A percentile compares a stretch with the other conserved stretches of the same genome.
These are phyloP conservation scores for Cryptosporidium tyzzeri DNA, from an alignment of 169 alveolate genomes.

Conservation along the genomic window DNA sequence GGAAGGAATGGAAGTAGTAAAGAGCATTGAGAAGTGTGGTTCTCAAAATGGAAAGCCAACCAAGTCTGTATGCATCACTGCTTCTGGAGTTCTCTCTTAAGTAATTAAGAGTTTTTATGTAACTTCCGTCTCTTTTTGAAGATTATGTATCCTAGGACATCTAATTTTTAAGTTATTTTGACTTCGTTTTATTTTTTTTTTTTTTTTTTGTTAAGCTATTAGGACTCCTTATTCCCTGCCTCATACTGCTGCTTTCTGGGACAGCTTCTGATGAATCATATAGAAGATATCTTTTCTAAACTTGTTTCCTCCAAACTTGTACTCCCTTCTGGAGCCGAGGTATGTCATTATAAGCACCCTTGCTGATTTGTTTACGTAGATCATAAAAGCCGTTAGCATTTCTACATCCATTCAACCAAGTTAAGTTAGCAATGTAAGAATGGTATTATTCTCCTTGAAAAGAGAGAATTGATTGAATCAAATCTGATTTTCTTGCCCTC, in stretches of 20 bases:
- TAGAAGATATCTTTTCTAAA: neutral
- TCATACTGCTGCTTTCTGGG: neutral
- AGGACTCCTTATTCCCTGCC: neutral
- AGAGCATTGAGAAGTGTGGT: conserved; percentile 92
- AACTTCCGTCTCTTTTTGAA: neutral
- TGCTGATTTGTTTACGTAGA: neutral
- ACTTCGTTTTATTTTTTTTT: neutral
- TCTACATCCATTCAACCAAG: neutral
- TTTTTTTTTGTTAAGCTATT: neutral
- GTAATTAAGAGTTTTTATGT: neutral
- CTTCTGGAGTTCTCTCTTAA: conserved; percentile 89
- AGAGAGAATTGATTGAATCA: conserved; percentile 52
- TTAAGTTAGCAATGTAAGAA: neutral
- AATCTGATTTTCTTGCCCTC: conserved; percentile 43
- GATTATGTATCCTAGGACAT: neutral
- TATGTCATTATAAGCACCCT: neutral
- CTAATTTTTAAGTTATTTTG: neutral
- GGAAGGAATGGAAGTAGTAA: conserved; percentile 94
- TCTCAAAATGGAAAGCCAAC: conserved; percentile 91
- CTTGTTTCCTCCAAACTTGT: neutral
- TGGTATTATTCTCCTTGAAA: conserved; percentile 33
- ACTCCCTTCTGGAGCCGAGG: neutral
- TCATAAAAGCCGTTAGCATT: neutral
- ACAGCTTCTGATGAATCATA: neutral
- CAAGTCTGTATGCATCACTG: conserved; percentile 89